Percentiles rank a stretch among this genome's conserved stretches.
These are phyloP conservation scores for Cyberlindnera bimundalis DNA, from an alignment of 805 yeast species.

Conservation along the genomic window DNA sequence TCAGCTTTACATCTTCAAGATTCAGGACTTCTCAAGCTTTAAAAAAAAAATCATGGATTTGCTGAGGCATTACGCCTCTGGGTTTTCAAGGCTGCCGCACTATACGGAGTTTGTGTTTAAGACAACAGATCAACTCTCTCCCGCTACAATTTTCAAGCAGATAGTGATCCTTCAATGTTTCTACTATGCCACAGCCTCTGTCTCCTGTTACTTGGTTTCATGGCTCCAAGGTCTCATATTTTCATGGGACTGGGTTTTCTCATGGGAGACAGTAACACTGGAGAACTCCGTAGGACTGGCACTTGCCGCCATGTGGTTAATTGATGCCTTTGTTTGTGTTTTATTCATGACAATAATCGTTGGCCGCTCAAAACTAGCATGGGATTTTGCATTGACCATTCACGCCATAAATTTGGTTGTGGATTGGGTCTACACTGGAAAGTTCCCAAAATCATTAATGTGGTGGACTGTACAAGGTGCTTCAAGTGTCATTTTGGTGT, in stretches of 20 bases:
- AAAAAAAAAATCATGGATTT: constrained; percentile 2
- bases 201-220: constrained; percentile 63
- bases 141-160: constrained; percentile 60
- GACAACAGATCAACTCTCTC: constrained; percentile 46
- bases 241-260: constrained; percentile 66
- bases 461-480: constrained; percentile 85
- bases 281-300: constrained; percentile 81
- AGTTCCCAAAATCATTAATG: constrained; percentile 63
- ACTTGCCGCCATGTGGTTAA: constrained; percentile 70
- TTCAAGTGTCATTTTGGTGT: constrained; percentile 66
- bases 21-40: too few relatives aligned
- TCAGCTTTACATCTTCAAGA: too few relatives aligned
- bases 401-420: constrained; percentile 75
- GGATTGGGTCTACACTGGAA: constrained; percentile 60
- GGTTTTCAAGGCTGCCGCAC: constrained; percentile 17
- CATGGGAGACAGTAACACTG: constrained; percentile 71
- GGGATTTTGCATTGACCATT: constrained; percentile 95
- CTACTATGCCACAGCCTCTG: constrained; percentile 70
- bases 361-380: constrained; percentile 88
- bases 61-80: constrained; percentile 14
- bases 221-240: constrained; percentile 69
- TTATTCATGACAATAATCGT: constrained; percentile 81
- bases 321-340: constrained; percentile 80
- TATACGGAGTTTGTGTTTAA: constrained; percentile 16
- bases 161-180: constrained; percentile 74